phyloP scores from a whole-genome alignment of 2,329 filamentous ascomycete species.

The Ophiostoma montium region DNA sequence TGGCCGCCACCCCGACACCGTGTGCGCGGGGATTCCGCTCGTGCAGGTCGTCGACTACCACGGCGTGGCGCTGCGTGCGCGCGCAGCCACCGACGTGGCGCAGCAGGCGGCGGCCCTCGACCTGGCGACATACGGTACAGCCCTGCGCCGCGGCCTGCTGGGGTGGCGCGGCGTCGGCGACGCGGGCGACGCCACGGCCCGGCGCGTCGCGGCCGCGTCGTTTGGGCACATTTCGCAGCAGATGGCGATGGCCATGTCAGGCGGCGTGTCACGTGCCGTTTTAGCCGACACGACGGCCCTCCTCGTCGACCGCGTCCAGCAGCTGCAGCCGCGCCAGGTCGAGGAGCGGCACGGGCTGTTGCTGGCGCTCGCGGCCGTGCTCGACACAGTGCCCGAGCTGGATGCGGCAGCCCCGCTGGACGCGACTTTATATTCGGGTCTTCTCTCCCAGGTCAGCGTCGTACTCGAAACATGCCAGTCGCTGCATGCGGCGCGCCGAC shows the following conservation, averaged over 20 bases:
- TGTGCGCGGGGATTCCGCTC: constrained; percentile 67
- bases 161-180: constrained; percentile 85
- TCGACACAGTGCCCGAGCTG: constrained; percentile 30
- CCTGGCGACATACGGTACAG: constrained; percentile 47
- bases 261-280: not conserved
- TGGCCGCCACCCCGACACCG: constrained; percentile 77
- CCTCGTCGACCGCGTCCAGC: constrained; percentile 19
- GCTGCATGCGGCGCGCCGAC: constrained; percentile 36
- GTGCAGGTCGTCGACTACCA: constrained; percentile 92
- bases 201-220: constrained; percentile 55
- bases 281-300: not conserved
- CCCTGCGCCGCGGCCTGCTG: constrained; percentile 55
- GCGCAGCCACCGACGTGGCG: constrained; percentile 68
- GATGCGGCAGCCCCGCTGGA: not conserved
- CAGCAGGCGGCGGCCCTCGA: constrained; percentile 53
- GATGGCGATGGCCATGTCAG: constrained; percentile 6
- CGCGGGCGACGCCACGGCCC: constrained; percentile 54
- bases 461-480: constrained; percentile 29
- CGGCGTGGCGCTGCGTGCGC: constrained; percentile 71
- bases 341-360: constrained; percentile 58
- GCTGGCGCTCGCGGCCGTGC: constrained; percentile 43
- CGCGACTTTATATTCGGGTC: not conserved
- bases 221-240: constrained; percentile 45
- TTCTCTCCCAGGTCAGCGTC: constrained; percentile 13
- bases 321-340: constrained; percentile 42